Evolutionary conservation across 2,329 filamentous ascomycete genomes (phyloP).

Genomic region (Acarospora socialis): DNA sequence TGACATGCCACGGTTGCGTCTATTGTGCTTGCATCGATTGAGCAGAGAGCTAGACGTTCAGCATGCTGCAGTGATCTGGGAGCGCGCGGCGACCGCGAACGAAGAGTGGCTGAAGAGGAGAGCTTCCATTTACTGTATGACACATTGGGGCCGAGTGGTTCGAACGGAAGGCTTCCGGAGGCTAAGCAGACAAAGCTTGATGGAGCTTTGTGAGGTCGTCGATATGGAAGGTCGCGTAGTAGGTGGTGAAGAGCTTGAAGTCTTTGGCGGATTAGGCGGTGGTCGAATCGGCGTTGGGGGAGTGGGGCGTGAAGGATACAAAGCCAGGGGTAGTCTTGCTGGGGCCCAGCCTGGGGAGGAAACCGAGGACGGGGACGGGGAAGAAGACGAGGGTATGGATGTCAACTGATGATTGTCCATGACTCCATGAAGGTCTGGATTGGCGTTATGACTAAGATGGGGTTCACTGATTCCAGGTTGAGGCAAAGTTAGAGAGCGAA

Average conservation of each 20-base stretch:
- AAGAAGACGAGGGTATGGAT: slow-evolving; percentile 35
- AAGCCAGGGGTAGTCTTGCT: not conserved
- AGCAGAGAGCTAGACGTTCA: slow-evolving; percentile 86
- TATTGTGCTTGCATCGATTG: slow-evolving; percentile 81
- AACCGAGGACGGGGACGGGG: slow-evolving; percentile 29
- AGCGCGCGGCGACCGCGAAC: slow-evolving; percentile 74
- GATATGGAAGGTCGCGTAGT: slow-evolving; percentile 86
- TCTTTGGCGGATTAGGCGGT: slow-evolving; percentile 39
- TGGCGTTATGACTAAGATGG: not conserved
- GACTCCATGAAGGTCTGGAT: not conserved
- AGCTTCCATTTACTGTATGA: slow-evolving; percentile 76
- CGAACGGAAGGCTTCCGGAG: slow-evolving; percentile 75
- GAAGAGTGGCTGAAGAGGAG: slow-evolving; percentile 90
- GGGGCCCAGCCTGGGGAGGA: slow-evolving; percentile 11
- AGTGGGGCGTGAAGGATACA: slow-evolving; percentile 7
- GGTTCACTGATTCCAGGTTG: not conserved
- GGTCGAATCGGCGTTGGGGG: slow-evolving; percentile 30
- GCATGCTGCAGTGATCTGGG: slow-evolving; percentile 91
- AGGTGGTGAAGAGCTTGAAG: slow-evolving; percentile 67
- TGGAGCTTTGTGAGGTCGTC: slow-evolving; percentile 86
- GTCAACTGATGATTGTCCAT: slow-evolving; percentile 13
- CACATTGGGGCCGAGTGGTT: slow-evolving; percentile 89
- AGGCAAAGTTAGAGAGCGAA: not conserved
- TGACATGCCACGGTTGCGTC: slow-evolving; percentile 82
- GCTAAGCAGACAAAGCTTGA: slow-evolving; percentile 62